phyloP scores from a whole-genome alignment of 495 filamentous ascomycete genomes.

The Hypoxylon intermedium region DNA sequence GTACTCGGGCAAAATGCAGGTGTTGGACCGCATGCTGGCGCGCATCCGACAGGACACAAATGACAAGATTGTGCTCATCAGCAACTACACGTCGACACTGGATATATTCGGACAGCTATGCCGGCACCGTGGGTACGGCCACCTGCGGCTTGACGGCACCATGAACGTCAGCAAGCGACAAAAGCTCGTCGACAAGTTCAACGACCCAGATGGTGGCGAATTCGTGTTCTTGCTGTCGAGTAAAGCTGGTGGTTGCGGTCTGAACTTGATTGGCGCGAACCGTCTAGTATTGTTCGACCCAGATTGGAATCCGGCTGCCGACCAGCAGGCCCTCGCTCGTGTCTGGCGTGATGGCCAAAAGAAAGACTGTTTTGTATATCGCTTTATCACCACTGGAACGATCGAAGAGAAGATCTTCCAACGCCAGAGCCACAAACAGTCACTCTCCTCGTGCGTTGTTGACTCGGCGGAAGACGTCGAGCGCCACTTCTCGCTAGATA shows the following conservation, averaged over 20 bases:
- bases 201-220: conserved; percentile 87
- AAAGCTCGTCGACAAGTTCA: conserved; percentile 98
- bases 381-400: conserved; percentile 96
- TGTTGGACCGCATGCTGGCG: conserved; percentile 96
- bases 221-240: conserved; percentile 96
- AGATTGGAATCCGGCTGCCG: conserved; percentile 98
- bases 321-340: conserved; percentile 95
- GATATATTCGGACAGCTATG: conserved; percentile 95
- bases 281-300: conserved; percentile 97
- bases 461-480: conserved; percentile 97
- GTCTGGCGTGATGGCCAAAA: conserved; percentile 99
- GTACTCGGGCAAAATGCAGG: conserved; percentile 99
- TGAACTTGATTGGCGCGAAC: conserved; percentile 97
- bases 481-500: conserved; percentile 90
- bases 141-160: conserved; percentile 87
- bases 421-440: conserved; percentile 97
- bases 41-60: conserved; percentile 96
- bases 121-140: conserved; percentile 81
- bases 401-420: conserved; percentile 99
- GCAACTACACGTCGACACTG: conserved; percentile 96
- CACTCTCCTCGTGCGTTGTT: conserved; percentile 94
- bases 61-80: conserved; percentile 99
- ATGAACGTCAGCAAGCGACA: conserved; percentile 97
- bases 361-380: conserved; percentile 99
- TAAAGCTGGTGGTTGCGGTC: conserved; percentile 95